phyloP scores from a whole-genome alignment of 2,329 filamentous ascomycete species.

The Aspergillus caelatus region DNA sequence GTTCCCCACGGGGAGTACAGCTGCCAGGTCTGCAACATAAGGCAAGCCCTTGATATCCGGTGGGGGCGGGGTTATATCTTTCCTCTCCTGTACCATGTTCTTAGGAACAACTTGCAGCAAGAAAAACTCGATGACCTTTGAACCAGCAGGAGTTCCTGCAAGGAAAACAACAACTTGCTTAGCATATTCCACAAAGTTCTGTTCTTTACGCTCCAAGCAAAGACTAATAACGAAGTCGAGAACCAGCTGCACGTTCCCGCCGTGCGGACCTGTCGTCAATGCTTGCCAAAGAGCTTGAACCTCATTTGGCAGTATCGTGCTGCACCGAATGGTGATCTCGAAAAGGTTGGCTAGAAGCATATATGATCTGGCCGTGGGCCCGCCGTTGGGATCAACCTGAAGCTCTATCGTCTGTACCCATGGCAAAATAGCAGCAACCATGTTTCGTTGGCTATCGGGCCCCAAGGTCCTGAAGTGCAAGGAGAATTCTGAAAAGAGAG shows the following conservation, averaged over 20 bases:
- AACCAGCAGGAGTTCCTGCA: slow-evolving; percentile 80
- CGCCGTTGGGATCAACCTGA: slow-evolving; percentile 87
- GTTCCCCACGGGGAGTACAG: slow-evolving; percentile 81
- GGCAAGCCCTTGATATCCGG: slow-evolving; percentile 75
- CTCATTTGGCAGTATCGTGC: slow-evolving; percentile 87
- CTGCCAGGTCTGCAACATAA: slow-evolving; percentile 83
- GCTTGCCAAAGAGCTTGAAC: slow-evolving; percentile 98
- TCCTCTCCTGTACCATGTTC: slow-evolving; percentile 94
- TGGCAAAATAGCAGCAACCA: slow-evolving; percentile 89
- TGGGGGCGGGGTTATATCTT: slow-evolving; percentile 64
- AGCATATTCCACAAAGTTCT: slow-evolving; percentile 96
- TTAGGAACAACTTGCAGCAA: slow-evolving; percentile 89
- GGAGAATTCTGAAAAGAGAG: slow-evolving; percentile 94
- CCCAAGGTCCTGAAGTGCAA: slow-evolving; percentile 87
- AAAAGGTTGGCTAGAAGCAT: slow-evolving; percentile 93
- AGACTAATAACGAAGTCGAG: slow-evolving; percentile 95
- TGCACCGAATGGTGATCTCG: slow-evolving; percentile 93
- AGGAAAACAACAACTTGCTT: slow-evolving; percentile 98
- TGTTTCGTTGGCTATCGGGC: slow-evolving; percentile 82
- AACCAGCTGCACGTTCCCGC: slow-evolving; percentile 89
- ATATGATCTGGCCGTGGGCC: slow-evolving; percentile 87
- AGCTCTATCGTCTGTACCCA: slow-evolving; percentile 96
- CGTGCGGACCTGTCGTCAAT: slow-evolving; percentile 86
- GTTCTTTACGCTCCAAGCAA: slow-evolving; percentile 89
- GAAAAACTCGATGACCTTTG: slow-evolving; percentile 92